Evolutionary conservation across 371 early-diverging fungal species (phyloP), one percentile per base, ranked within the genome.

Genomic region (Dinochytrium kinnereticum): DNA sequence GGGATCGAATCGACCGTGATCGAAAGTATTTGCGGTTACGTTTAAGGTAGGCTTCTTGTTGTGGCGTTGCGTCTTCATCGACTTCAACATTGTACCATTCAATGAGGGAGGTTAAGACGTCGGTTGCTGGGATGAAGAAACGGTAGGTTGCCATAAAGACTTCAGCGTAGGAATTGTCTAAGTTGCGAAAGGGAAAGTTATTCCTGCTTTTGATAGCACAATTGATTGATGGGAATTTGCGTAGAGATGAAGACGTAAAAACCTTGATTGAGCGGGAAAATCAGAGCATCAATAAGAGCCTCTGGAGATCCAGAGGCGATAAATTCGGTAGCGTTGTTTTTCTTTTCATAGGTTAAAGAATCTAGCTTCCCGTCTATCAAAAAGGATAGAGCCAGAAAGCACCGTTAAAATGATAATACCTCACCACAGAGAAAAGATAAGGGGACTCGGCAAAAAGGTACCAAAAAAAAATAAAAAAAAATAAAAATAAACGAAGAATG

Each of bases 31-130:
- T 79, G 13, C 79, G 73, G 64, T 79, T 59, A 38, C 77, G 74
- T 49, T 78, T 74, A 55, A 83, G 73, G 69, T 81, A 81, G 5
- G 70, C 28, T 38, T 82, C 80, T 17, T 82, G 76, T 0, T 36
- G 64, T 26, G 70, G 78, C 26, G 67, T 73, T 36, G 73, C 75
- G 17, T 78, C 75, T 10, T 71, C 74, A 53, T 80, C 81, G 2
- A 78, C 64, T 40, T 79, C 81, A 1, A 81, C 83, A 64, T 86
- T 84, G 79, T 86, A 86, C 86, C 86, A 86, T 64, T 81, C 84
- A 15, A 84, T 76, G 19, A 86, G 72, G 21, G 65, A 70, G 21
- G 77, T 74, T 38, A 86, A 70, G 5, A 86, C 67, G 3, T 71
- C 64, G n/a, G 30, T 37, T 0, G 82, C 53, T 1, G 82, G 73